Base-by-base conservation (phyloP, 805 yeast genomes). In the Candida silvicultrix region DNA sequence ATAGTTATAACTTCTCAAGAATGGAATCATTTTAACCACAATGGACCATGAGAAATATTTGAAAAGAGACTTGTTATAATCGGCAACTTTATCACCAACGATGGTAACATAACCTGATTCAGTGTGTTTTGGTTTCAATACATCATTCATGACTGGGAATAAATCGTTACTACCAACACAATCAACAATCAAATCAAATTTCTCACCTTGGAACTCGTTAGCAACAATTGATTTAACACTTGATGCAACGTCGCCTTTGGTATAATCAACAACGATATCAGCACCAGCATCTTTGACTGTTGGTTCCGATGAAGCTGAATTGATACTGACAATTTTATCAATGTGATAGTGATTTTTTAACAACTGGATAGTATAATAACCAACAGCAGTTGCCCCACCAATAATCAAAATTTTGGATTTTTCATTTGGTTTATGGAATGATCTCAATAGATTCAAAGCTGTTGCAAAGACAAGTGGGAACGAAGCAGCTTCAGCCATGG, bases 341-440 rank as follows among this genome's bases (percentile, higher is more conserved):
- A 79, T 77, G 2, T 70, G 63, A 46, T 68, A 68, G 41, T 64
- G 59, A 36, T 71, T 60, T 59, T 76, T 81, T 10, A 83, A 78
- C 37, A 85, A 60, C 60, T 81, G 86, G 32, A 78, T 66, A 4
- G 74, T 69, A 48, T 69, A 71, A 25, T 71, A 59, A 20, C 90
- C 89, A 15, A 84, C 89, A 14, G 82, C 65, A 1, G 95, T 80
- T 9, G 85, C 81, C 22, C 85, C 92, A 35, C 96, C 96, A 41
- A 85, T 66, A 19, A 87, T 72, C 41, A 85, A 68, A 4, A 84
- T 76, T 47, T 71, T 74, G 5, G 78, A 67, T 15, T 67, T 64
- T 11, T 68, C 67, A 35, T 66, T 68, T 19, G 76, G 64, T 31
- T 63, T 60, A 46, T 70, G 68, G 3, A 59, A 58, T 23, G 55